Base-by-base conservation (phyloP, 2,329 filamentous ascomycete species). In the Fusarium mexicanum region DNA sequence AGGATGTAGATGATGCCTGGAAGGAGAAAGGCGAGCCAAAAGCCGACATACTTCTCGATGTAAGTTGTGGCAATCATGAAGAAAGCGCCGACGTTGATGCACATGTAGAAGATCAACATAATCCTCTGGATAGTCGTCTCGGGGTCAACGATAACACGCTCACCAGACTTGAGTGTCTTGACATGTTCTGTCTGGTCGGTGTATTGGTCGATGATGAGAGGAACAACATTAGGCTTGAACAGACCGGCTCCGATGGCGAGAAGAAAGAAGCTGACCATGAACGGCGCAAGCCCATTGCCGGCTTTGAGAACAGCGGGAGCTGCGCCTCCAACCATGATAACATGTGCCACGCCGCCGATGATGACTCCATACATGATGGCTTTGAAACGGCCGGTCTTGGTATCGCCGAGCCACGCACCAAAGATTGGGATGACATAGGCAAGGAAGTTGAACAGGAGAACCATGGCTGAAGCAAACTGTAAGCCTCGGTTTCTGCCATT, bases 91-190 rank as follows among this genome's bases (percentile, higher is more conserved):
- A 89, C 80, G 75, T 89, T 89, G 80, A 88, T 87, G 75, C 88
- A 81, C 37, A 88, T 81, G 74, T 89, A 89, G 77, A 89, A 89
- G 83, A 91, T 92, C 70, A 92, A 85, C 84, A 92, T 93, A 70
- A 93, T 91, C 29, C 91, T 87, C 53, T 90, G 87, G 3, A 91
- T 84, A 8, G 91, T 93, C 29, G 89, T 87, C 71, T 90, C 89
- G 2, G 91, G 91, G 71, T 93, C 91, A n/a, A 91, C 86, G 55
- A 93, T 91, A 37, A 93, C 90, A 26, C 89, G 87, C 79, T 92
- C 89, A 24, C 91, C 91, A 7, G 82, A 87, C 47, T 78, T 78
- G 16, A 87, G 86, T 2, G 74, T 79, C 37, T 69, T 61, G 46
- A 79, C 73, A 38, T 46, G 58, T 33, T 79, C 76, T 37, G 87